Conservation (phyloP, 139 green algal genomes). For the Ulvella scutata region DNA sequence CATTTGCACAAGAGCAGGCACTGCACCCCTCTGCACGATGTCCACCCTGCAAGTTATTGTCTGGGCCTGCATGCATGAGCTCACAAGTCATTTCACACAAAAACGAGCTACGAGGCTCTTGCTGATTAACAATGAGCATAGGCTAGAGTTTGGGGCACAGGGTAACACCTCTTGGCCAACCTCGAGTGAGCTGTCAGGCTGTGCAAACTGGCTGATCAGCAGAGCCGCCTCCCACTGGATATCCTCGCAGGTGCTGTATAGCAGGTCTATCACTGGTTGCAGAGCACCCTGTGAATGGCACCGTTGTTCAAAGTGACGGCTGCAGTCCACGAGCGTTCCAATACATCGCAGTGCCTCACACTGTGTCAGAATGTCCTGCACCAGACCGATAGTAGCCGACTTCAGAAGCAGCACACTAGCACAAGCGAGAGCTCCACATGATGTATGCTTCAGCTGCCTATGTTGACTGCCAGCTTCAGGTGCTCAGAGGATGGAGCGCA, state of each 20-base stretch:
- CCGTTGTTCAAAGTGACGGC: constrained; percentile 46
- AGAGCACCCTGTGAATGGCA: constrained; percentile 62
- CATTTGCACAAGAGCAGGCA: constrained; percentile 92
- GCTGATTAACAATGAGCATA: no score
- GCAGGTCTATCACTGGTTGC: constrained; percentile 92
- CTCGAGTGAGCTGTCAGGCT: background rate
- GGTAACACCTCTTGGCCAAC: no score
- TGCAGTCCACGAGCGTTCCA: constrained; percentile 93
- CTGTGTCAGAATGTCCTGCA: constrained; percentile 45
- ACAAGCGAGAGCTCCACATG: no score
- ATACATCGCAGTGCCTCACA: constrained; percentile 97
- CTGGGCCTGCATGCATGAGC: no score
- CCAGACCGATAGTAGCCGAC: no score
- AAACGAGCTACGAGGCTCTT: no score
- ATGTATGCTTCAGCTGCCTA: no score
- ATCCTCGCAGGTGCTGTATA: constrained; percentile 65
- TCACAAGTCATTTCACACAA: no score
- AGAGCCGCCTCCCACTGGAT: constrained; percentile 88
- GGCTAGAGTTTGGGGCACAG: no score
- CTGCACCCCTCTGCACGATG: constrained; percentile 86
- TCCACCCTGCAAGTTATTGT: constrained; percentile 56
- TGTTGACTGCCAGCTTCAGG: no score
- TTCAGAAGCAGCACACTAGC: no score
- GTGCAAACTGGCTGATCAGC: constrained; percentile 92
- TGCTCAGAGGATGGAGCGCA: no score